Conservation (phyloP, 176 grass and related monocot genomes). For the bread wheat (Triticum aestivum) region DNA sequence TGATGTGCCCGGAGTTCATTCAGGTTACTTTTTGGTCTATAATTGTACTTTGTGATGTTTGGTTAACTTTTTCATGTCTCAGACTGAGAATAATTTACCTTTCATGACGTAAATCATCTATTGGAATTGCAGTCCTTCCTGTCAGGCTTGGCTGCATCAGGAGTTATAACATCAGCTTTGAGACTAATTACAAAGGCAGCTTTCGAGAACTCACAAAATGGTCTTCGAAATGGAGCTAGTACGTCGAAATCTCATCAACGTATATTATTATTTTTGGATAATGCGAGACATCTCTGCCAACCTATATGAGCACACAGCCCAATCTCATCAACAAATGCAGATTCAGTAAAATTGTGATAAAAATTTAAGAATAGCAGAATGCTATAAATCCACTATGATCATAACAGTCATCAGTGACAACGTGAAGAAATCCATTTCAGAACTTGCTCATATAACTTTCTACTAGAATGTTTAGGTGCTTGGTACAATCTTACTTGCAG, state of each 20-base stretch:
- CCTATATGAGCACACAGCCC: background rate
- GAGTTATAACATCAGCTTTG: constrained; percentile 59
- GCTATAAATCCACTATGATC: background rate
- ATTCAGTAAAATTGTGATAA: constrained; percentile 7
- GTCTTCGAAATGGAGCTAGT: constrained; percentile 81
- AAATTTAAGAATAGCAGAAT: background rate
- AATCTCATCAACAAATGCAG: constrained; percentile 1
- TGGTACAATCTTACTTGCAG: background rate
- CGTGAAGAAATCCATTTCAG: background rate
- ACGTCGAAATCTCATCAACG: constrained; percentile 18
- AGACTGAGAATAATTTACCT: background rate
- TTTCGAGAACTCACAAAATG: constrained; percentile 67
- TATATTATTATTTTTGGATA: background rate
- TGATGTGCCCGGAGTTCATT: constrained; percentile 92
- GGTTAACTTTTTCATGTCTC: constrained; percentile 24
- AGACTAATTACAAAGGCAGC: constrained; percentile 75
- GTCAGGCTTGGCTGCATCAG: constrained; percentile 64
- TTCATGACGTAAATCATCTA: constrained; percentile 16
- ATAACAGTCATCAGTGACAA: background rate
- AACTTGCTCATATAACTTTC: background rate
- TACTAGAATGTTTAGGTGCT: background rate
- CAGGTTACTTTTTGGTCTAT: constrained; percentile 50
- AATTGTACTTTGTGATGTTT: constrained; percentile 17
- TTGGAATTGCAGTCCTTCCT: constrained; percentile 57
- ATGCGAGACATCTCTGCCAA: background rate